These are phyloP conservation scores for Arthrobotrys conoides DNA, from an alignment of 2,329 filamentous ascomycete genomes.

Conservation along the genomic window DNA sequence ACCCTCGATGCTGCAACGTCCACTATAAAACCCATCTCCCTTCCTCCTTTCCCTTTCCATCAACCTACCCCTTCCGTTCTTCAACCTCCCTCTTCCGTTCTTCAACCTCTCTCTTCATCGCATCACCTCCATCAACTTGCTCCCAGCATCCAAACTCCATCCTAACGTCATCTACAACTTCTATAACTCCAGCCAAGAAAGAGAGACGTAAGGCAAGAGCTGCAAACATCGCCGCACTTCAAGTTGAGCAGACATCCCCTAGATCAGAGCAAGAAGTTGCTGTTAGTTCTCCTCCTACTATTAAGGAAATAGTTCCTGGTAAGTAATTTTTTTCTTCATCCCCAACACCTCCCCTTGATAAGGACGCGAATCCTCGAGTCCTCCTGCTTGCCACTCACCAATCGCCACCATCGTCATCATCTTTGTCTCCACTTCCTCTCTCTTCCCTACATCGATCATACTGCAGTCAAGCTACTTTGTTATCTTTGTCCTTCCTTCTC, in stretches of 20 bases:
- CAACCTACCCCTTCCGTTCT: not conserved
- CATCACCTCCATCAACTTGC: not conserved
- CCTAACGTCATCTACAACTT: not conserved
- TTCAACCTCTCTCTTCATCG: not conserved
- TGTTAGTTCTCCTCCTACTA: not conserved
- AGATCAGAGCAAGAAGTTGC: not conserved
- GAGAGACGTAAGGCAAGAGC: constrained; percentile 35
- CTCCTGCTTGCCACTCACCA: too few species aligned
- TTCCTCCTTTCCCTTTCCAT: not conserved
- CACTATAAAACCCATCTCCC: not conserved
- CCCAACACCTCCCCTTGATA: not conserved
- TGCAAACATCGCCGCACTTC: constrained; percentile 8
- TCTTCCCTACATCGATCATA: not conserved
- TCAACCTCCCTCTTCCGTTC: not conserved
- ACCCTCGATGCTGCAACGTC: not conserved
- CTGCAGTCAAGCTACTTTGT: not conserved
- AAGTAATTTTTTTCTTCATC: not conserved
- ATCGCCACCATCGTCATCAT: too few species aligned
- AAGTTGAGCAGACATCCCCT: not conserved
- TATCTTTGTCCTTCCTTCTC: not conserved
- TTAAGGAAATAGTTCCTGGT: not conserved
- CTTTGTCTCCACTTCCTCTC: too few species aligned
- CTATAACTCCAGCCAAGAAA: constrained; percentile 39
- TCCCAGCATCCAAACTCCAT: not conserved
- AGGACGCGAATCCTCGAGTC: not conserved